Base-by-base conservation (phyloP, 495 filamentous ascomycete species). In the Penicillium manginii region DNA sequence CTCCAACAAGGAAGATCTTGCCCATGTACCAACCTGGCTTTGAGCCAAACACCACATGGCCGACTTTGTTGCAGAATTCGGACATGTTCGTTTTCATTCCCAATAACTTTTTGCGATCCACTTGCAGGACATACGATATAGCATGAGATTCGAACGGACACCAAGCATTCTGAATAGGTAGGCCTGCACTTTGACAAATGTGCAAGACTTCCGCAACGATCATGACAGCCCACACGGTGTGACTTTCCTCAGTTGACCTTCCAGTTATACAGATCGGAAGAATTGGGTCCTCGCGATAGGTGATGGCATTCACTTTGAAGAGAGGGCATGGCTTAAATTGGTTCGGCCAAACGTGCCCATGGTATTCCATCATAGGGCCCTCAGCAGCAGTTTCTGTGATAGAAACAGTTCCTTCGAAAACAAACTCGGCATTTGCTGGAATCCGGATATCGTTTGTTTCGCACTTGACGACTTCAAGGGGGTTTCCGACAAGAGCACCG, bases 351-450 rank as follows among this genome's bases (percentile, higher is more conserved):
- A 71, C 55, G 15, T 67, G 62, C 0, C 75, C 73, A 32, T 75
- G 73, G 54, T 69, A 69, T 55, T 75, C 75, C 0, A 59, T 67
- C 54, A 74, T 71, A 14, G 75, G 75, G 2, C 75, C 75, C 57
- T 78, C 75, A 0, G 59, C 58, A 1, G 57, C 73, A 1, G 62
- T 68, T 32, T 76, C 70, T 10, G 61, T 61, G 4, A 69, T 69
- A 0, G 73, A 76, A n/a, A 74, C 31, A 0, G 64, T 68, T 9
- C 75, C 75, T 35, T 76, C 75, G 3, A 78, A 26, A 0, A 78
- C 69, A 32, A 78, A 73, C 35, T 78, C 75, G 0, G 72, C 59
- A 54, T 75, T 70, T 2, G 69, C 75, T 1, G 75, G 75, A 46
- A 78, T 71, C 9, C 55, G 55, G 7, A 77, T 46, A 22, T 71